Conservation (phyloP, 1,284 basidiomycete genomes). For the Melanopsichium pennsylvanicum region DNA sequence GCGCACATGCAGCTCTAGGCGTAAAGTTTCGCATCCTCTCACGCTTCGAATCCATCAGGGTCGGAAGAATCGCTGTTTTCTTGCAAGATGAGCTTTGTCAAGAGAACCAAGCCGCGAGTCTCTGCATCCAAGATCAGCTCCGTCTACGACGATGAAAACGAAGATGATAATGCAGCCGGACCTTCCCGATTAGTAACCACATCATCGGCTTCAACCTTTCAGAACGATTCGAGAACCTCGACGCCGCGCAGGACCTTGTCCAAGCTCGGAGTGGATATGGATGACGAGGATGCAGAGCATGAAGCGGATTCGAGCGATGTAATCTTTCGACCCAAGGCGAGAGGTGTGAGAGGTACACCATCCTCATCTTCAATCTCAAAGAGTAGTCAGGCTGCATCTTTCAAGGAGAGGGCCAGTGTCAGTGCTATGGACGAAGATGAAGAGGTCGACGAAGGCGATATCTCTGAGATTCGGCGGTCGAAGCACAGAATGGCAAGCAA, state of each 20-base stretch:
- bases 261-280: neutral
- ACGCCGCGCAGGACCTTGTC: neutral
- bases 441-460: conserved; percentile 1
- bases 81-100: conserved; percentile 27
- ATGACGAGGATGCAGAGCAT: conserved; percentile 6
- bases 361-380: conserved; percentile 1
- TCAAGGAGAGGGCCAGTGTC: neutral
- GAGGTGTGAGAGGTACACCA: conserved; percentile 4
- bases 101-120: conserved; percentile 27
- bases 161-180: conserved; percentile 1
- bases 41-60: too few relatives aligned
- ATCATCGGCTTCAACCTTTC: neutral
- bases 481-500: conserved; percentile 9
- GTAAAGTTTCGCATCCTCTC: too few relatives aligned
- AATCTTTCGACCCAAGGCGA: conserved; percentile 21
- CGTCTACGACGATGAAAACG: conserved; percentile 9
- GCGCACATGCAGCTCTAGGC: too few relatives aligned
- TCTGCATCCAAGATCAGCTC: conserved; percentile 22
- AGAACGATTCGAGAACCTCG: neutral
- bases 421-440: conserved; percentile 14
- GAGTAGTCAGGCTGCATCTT: neutral
- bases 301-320: conserved; percentile 5
- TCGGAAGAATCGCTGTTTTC: too few relatives aligned
- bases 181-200: neutral
- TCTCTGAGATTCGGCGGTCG: conserved; percentile 22